Percentiles rank a stretch among this genome's conserved stretches.
These are phyloP conservation scores for Sporodiniella umbellata DNA, from an alignment of 371 early-diverging fungal genomes.

Conservation along the genomic window DNA sequence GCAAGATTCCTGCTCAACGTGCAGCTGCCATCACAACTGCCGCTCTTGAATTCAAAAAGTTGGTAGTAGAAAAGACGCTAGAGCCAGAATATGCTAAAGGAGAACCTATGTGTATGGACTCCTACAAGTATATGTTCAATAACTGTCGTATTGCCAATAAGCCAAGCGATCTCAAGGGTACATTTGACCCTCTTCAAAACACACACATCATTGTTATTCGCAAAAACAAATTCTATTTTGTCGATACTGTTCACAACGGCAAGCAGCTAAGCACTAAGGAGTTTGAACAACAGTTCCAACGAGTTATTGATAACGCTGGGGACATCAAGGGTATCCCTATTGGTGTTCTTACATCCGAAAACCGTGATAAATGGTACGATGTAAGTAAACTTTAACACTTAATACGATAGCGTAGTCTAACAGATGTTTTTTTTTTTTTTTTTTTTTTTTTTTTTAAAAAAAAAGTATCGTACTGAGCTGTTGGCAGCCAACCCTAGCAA, in stretches of 20 bases:
- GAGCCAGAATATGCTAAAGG: slow-evolving; percentile 83
- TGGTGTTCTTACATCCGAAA: slow-evolving; percentile 87
- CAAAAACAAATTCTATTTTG: slow-evolving; percentile 85
- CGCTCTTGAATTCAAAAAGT: slow-evolving; percentile 82
- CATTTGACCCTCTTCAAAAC: slow-evolving; percentile 74
- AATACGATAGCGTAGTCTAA: too few species aligned
- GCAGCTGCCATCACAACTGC: slow-evolving; percentile 88
- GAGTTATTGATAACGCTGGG: slow-evolving; percentile 77
- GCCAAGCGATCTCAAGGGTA: slow-evolving; percentile 77
- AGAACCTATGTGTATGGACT: slow-evolving; percentile 83
- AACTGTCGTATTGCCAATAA: slow-evolving; percentile 88
- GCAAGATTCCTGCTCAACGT: slow-evolving; percentile 74
- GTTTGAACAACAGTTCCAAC: slow-evolving; percentile 71
- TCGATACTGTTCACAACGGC: slow-evolving; percentile 78
- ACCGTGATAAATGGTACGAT: slow-evolving; percentile 93
- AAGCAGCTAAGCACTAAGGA: slow-evolving; percentile 80
- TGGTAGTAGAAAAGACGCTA: slow-evolving; percentile 74
- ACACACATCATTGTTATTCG: slow-evolving; percentile 84
- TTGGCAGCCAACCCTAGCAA: slow-evolving; percentile 67
- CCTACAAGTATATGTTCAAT: slow-evolving; percentile 96
- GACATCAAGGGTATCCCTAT: slow-evolving; percentile 68
- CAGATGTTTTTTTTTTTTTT: too few species aligned
- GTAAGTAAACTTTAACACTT: slow-evolving; percentile 32
- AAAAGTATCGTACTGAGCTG: slow-evolving; percentile 58
- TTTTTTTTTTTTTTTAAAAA: too few species aligned